Evolutionary conservation across 1,284 basidiomycete genomes (phyloP).

Genomic region (Termitomyces sp.): DNA sequence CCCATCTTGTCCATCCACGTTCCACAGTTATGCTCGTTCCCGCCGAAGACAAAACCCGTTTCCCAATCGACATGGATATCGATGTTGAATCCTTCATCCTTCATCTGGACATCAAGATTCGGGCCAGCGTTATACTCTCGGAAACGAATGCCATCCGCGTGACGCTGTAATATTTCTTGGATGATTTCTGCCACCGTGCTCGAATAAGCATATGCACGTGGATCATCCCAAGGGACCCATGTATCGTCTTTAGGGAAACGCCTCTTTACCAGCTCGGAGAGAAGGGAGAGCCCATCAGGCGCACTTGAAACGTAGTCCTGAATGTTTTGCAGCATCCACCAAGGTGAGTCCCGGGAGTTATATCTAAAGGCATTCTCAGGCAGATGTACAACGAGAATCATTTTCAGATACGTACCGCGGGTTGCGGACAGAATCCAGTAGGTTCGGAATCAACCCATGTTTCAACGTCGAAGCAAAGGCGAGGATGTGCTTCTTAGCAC

Average conservation of each 20-base stretch:
- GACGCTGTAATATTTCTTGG: conserved; percentile 94
- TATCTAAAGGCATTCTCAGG: conserved; percentile 44
- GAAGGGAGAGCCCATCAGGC: conserved; percentile 78
- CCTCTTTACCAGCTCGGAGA: conserved; percentile 80
- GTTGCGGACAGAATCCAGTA: conserved; percentile 81
- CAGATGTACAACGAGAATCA: not conserved
- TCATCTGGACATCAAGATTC: conserved; percentile 95
- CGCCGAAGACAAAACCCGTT: conserved; percentile 88
- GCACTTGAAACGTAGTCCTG: conserved; percentile 88
- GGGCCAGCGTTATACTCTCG: conserved; percentile 95
- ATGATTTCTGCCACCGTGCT: conserved; percentile 89
- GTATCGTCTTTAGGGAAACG: conserved; percentile 92
- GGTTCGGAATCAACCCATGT: conserved; percentile 89
- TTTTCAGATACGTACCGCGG: conserved; percentile 57
- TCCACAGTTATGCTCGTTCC: conserved; percentile 80
- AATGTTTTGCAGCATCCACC: conserved; percentile 99
- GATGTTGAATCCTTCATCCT: conserved; percentile 89
- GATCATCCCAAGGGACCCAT: conserved; percentile 91
- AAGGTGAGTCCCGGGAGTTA: conserved; percentile 89
- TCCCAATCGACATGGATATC: conserved; percentile 92
- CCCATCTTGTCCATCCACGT: conserved; percentile 99
- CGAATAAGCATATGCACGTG: conserved; percentile 75
- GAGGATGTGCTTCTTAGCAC: conserved; percentile 82
- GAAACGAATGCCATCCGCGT: conserved; percentile 90
- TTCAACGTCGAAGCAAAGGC: conserved; percentile 84